phyloP scores from a whole-genome alignment of 2,329 filamentous ascomycete species.

The Botrytis porri region DNA sequence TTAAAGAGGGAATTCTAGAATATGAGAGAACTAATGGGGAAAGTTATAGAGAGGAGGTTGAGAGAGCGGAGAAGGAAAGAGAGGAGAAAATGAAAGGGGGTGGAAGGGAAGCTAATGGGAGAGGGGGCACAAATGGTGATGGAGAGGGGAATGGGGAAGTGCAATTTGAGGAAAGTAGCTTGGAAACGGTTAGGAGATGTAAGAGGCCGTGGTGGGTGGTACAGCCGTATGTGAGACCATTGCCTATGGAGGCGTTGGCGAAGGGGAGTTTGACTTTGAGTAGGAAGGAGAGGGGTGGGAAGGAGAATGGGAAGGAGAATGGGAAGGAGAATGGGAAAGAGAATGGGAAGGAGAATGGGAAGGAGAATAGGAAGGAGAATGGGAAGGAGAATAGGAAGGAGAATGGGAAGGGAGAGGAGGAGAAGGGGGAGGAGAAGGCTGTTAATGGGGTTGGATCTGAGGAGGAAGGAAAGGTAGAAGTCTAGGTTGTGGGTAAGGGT shows the following conservation, averaged over 20 bases:
- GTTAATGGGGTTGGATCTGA: constrained; percentile 11
- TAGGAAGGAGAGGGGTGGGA: constrained; percentile 59
- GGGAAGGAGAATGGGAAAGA: constrained; percentile 61
- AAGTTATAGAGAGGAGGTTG: constrained; percentile 46
- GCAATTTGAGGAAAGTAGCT: constrained; percentile 53
- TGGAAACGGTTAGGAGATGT: constrained; percentile 68
- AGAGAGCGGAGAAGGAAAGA: constrained; percentile 26
- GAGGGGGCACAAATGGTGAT: constrained; percentile 32
- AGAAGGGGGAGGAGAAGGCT: constrained; percentile 50
- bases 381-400: constrained; percentile 41
- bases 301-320: constrained; percentile 56
- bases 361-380: constrained; percentile 64
- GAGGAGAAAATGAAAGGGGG: constrained; percentile 32
- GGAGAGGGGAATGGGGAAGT: constrained; percentile 32
- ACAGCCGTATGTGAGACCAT: constrained; percentile 79
- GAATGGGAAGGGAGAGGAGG: constrained; percentile 62
- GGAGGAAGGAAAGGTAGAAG: constrained; percentile 2
- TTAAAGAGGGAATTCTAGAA: constrained; percentile 69
- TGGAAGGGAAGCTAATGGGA: constrained; percentile 39
- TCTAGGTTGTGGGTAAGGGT: neutral
- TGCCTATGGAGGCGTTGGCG: constrained; percentile 82
- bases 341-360: constrained; percentile 52
- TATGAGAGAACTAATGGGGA: constrained; percentile 54
- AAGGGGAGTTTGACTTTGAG: constrained; percentile 74
- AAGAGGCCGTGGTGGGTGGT: constrained; percentile 86